Evolutionary conservation across 768 basidiomycete genomes (phyloP), one percentile per base, ranked within the genome.

Genomic region (Sistotremastrum niveocremeum): DNA sequence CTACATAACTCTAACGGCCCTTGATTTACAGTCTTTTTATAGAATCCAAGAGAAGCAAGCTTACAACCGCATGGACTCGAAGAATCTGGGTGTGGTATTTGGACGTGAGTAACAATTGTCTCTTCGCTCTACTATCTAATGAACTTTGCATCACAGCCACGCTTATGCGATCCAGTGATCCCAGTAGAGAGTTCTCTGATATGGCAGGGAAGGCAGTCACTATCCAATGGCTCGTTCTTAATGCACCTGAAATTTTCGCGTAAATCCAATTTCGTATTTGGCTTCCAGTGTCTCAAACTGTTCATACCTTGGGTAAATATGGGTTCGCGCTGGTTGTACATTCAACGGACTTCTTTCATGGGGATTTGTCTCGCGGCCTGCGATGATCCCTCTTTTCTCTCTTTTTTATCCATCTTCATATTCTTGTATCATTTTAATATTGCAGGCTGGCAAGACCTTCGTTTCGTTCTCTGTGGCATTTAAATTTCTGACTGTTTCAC

Each of bases 41-140:
- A 71, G 73, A 44, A 73, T 98, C 32, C 76, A 77, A 54, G 69
- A 78, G 48, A 71, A 70, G 34, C 74, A 74, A 46, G 76, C 81
- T 37, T 69, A 65, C 41, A 99, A 99, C 63, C 70, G 90, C 44
- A 99, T 99, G 95, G 88, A 79, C 42, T 83, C 89, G 3, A 75
- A 91, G 51, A 99, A 98, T 57, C 66, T 99, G 20, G 95, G 95
- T 5, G 91, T 98, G 32, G 93, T 99, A 37, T 97, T 98, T 63
- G 95, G 95, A 54, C 95, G 94, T 98, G 62, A 65, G 94, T 79
- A 9, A 30, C 35, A 34, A 32, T 49, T 40, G 29, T 12, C 12
- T 44, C 35, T 33, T 30, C 5, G 20, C 37, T 39, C 6, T 37
- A 38, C 33, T 6, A 6, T 11, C 39, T 48, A 29, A 52, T 49